Conservation (phyloP, 208 protist genomes). For the Endotrypanum monterogeii region DNA sequence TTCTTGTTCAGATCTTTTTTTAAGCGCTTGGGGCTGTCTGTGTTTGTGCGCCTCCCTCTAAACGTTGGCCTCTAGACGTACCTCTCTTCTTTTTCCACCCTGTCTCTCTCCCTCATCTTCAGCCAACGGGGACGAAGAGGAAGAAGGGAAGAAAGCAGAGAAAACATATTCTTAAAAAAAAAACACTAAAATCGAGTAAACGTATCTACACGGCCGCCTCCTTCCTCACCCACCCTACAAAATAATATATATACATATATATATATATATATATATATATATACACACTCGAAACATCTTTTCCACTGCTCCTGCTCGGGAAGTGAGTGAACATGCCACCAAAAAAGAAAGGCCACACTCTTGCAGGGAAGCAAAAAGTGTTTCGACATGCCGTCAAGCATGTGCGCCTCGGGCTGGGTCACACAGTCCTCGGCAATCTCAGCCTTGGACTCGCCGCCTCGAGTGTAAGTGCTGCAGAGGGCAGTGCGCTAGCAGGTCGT, state of each 20-base stretch:
- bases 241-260: not conserved
- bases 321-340: slow-evolving; percentile 57
- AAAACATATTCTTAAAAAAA: not conserved
- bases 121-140: not conserved
- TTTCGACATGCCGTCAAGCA: slow-evolving; percentile 89
- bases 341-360: slow-evolving; percentile 75
- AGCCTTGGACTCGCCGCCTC: slow-evolving; percentile 61
- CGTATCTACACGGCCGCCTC: not conserved
- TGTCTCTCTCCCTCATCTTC: not conserved
- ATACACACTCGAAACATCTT: not conserved
- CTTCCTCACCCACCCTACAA: not conserved
- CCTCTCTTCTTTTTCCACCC: too few relatives aligned
- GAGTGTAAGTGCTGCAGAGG: not conserved
- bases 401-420: slow-evolving; percentile 86
- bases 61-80: not conserved
- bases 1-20: not conserved
- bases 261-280: not conserved
- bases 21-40: too few relatives aligned
- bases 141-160: too few relatives aligned
- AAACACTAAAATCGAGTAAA: not conserved
- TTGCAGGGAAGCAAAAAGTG: slow-evolving; percentile 69
- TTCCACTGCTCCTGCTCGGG: not conserved
- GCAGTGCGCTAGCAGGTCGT: slow-evolving; percentile 14
- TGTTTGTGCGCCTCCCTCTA: not conserved
- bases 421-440: slow-evolving; percentile 82